Evolutionary conservation across 106 monocot genomes (phyloP).

Genomic region (Dioscorea alata): DNA sequence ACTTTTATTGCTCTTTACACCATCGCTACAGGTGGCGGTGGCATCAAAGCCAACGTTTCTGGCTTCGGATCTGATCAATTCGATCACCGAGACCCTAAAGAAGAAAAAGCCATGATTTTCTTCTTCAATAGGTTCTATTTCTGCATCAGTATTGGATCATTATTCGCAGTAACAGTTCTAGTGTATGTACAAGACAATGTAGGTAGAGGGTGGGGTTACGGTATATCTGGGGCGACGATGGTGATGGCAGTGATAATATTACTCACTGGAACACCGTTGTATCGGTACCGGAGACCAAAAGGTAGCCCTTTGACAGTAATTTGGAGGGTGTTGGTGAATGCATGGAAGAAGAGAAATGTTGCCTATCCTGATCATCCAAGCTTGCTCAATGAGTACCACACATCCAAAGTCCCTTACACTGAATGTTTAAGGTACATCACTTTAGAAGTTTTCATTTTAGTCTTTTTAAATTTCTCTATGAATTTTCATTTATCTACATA

Average conservation of each 20-base stretch:
- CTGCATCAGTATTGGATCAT: slow-evolving; percentile 52
- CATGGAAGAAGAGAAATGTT: slow-evolving; percentile 45
- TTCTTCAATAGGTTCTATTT: slow-evolving; percentile 77
- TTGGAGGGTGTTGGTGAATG: slow-evolving; percentile 24
- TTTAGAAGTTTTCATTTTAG: too few relatives aligned
- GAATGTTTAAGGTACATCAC: slow-evolving; percentile 31
- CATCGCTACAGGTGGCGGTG: slow-evolving; percentile 66
- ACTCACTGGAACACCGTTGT: slow-evolving; percentile 32
- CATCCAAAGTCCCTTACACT: slow-evolving; percentile 31
- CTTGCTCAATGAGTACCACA: slow-evolving; percentile 32
- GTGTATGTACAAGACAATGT: slow-evolving; percentile 66
- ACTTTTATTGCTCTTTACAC: slow-evolving; percentile 63
- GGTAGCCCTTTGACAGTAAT: slow-evolving; percentile 59
- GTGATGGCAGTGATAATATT: slow-evolving; percentile 29
- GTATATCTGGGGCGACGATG: slow-evolving; percentile 43
- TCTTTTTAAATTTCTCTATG: too few relatives aligned
- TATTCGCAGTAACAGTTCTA: slow-evolving; percentile 52
- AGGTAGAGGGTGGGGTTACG: slow-evolving; percentile 60
- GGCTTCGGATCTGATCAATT: slow-evolving; percentile 74
- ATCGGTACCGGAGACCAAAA: slow-evolving; percentile 34
- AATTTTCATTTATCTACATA: too few relatives aligned
- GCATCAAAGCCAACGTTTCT: slow-evolving; percentile 74
- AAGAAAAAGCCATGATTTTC: slow-evolving; percentile 47
- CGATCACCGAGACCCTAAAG: slow-evolving; percentile 36
- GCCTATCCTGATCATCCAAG: slow-evolving; percentile 14